These are phyloP conservation scores for Ganoderma boninense DNA, from an alignment of 1,284 basidiomycete genomes.

Conservation along the genomic window DNA sequence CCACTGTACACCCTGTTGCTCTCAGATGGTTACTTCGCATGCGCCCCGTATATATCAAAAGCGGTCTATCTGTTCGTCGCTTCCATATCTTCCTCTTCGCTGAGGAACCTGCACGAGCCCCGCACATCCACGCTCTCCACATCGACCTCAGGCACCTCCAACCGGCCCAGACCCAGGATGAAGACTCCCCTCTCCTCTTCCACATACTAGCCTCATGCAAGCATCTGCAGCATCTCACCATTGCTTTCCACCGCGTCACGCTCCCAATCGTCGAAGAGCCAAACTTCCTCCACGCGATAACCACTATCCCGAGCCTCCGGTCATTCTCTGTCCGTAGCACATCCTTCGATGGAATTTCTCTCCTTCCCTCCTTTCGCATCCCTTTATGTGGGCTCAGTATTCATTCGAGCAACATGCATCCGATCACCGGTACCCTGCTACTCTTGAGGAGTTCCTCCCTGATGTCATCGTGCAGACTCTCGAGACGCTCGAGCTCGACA, in stretches of 20 bases:
- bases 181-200: neutral
- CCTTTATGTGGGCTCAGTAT: neutral
- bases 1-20: neutral
- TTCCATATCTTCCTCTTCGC: slow-evolving; percentile 1
- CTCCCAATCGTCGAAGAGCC: neutral
- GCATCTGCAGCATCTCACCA: neutral
- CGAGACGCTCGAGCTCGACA: neutral
- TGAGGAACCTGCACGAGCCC: neutral
- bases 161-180: no score
- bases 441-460: neutral
- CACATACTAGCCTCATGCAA: neutral
- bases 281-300: neutral
- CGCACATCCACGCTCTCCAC: neutral
- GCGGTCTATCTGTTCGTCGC: neutral
- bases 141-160: neutral
- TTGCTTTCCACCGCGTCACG: neutral
- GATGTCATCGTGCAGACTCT: neutral
- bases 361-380: neutral
- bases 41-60: neutral
- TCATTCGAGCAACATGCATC: neutral
- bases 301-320: neutral
- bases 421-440: neutral
- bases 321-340: neutral
- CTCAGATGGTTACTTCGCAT: neutral
- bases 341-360: no score